Base-by-base conservation (phyloP, 164 flowering plant genomes). In the Aristolochia contorta region DNA sequence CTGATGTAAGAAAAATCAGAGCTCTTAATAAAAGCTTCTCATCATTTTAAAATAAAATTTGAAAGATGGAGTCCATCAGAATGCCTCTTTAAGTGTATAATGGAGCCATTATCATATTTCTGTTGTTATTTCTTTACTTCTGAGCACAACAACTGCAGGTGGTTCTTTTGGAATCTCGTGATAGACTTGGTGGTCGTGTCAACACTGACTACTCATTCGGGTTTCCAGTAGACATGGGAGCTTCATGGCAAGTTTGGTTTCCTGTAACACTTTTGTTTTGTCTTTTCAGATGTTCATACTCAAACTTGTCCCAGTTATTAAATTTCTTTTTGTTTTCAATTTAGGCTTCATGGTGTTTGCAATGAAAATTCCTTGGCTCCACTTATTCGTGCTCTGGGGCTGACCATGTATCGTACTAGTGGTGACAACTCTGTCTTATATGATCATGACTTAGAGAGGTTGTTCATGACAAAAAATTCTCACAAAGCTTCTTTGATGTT, bases 371-470 rank as follows among this genome's bases (percentile, higher is more conserved):
- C 97, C 15, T 71, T 91, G 78, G 96, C 97, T 66, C 96, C 96
- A n/a, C 64, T 89, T 20, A 85, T 91, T 63, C 81, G 92, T 32
- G 60, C 68, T 50, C 73, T 89, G 47, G 95, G 91, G 66, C 97
- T 91, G 59, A 67, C 77, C 13, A 64, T 91, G 54, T 91, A 91
- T 63, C 90, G 96, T 50, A 91, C 97, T n/a, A 89, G 97, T 72
- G 94, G 90, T 46, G 97, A 91, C 64, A 69, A 91, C 72, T 91
- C 97, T 63, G 83, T 91, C 60, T 63, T 89, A 46, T 91, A 89
- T 74, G 97, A 89, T 65, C 97, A 91, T 77, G 97, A 91, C 72
- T 71, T 91, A 63, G 91, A 89, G 72, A 91, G 97, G 96, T 91
- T 72, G 33, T 47, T 51, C 33, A 63, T 66, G 24, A 23, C 12